Evolutionary conservation across 129 eudicot genomes (phyloP), one percentile per base, ranked within the genome.

Genomic region (Saussurea involucrata): DNA sequence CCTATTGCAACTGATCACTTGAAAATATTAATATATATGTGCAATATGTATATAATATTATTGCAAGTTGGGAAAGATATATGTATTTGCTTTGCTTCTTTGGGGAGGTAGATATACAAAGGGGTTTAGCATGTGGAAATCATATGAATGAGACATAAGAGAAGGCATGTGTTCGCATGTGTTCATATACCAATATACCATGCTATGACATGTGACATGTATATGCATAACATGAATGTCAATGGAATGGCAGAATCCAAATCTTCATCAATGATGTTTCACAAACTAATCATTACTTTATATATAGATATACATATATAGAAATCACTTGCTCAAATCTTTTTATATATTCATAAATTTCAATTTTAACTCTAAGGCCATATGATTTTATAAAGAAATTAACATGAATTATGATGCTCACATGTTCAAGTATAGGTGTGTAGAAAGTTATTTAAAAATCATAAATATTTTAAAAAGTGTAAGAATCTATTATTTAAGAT

Each of bases 91-190:
- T 69, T 27, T 36, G 74, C 25, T 69, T 22, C 18, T 40, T 72
- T 29, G 75, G 61, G 83, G 65, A 70, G 71, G 66, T 24, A 49
- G 36, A 71, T 80, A 71, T 80, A 27, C 22, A 6, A 79, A 15
- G 71, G 27, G 78, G 71, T 63, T 72, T 28, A 66, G 83, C 84
- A 80, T 80, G 79, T 80, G 84, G 71, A 64, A 27, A 77, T 68
- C 29, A 55, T 77, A 22, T 21, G 29, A 53, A 20, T 8, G 63
- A 28, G 68, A 77, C 58, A 77, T 33, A 71, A 71, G 33, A 66
- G 83, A 37, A 53, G 63, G 79, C 83, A 80, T 80, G 83, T 80
- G 83, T 73, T 31, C 71, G 70, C 86, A 76, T 82, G 86, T 77
- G 82, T 77, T 55, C 37, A 77, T 77, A 82, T 70, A 71, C 64